Base-by-base conservation (phyloP, 805 yeast species). In the Jamesozyma lodderae region DNA sequence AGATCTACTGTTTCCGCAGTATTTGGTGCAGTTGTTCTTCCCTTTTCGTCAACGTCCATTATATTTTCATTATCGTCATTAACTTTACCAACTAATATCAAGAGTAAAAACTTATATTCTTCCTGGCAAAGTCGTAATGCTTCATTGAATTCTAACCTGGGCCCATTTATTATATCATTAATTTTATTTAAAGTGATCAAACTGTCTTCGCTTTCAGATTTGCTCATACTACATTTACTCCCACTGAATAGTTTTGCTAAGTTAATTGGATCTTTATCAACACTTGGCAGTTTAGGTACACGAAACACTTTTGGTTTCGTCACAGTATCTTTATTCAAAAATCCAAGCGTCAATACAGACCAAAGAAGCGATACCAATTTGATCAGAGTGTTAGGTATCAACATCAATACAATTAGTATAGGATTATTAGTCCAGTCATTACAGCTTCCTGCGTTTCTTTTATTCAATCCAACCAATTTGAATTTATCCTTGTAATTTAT, bases 351-450 rank as follows among this genome's bases (percentile, higher is more conserved):
- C 4, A 44, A 11, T 4, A 38, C 13, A 1, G 41, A 25, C 40
- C 41, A 45, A 13, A 45, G n/a, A n/a, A 38, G 20, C 3, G 41
- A 37, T 2, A 55, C 48, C 9, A 60, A 21, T 34, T 41, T 47
- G 25, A 56, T 28, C 19, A 57, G n/a, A 3, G 76, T 47, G 40
- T 66, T 69, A 10, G 87, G 88, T 9, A 81, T 56, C 6, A 79
- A 43, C 53, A 79, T 55, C 2, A 81, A 47, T 1, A 79, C 51
- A 36, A 78, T 62, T 48, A 79, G 51, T 6, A 77, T 38, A 2
- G 79, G 70, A 11, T 49, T 45, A 13, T 20, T 6, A 6, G 13
- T 24, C 2, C 11, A 13, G 2, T 16, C 19, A 6, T 14, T 26
- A n/a, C 13, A n/a, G 14, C 5, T 18, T 3, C 3, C 4, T 8